These are phyloP conservation scores for Suhomyces prunicola DNA, from an alignment of 805 yeast genomes.

Conservation along the genomic window DNA sequence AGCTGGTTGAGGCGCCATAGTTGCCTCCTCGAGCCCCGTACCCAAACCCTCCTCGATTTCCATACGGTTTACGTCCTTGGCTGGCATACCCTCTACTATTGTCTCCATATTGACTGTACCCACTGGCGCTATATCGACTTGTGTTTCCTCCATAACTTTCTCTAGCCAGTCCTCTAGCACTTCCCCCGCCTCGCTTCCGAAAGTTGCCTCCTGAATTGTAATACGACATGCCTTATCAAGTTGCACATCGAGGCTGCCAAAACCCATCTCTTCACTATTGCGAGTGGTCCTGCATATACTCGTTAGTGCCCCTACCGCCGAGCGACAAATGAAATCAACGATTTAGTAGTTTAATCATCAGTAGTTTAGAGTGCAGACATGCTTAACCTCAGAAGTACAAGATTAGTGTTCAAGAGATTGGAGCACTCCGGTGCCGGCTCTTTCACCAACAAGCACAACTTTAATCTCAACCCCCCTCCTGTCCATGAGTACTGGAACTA, in stretches of 20 bases:
- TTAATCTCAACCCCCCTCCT: slow-evolving; percentile 43
- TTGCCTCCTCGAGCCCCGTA: background rate
- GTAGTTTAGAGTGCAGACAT: slow-evolving; percentile 12
- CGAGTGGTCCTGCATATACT: slow-evolving; percentile 27
- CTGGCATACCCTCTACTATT: background rate
- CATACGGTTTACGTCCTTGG: slow-evolving; percentile 1
- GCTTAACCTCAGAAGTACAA: slow-evolving; percentile 25
- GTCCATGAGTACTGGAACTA: slow-evolving; percentile 45
- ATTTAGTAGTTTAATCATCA: background rate
- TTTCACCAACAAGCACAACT: slow-evolving; percentile 42
- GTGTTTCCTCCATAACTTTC: background rate
- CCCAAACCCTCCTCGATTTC: background rate
- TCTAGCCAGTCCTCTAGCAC: background rate
- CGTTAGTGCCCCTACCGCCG: background rate
- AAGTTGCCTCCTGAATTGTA: slow-evolving; percentile 6
- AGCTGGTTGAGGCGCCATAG: background rate
- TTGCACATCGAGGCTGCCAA: background rate
- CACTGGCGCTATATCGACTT: background rate
- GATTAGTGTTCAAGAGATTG: slow-evolving; percentile 26
- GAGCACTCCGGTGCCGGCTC: slow-evolving; percentile 26
- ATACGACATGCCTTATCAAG: slow-evolving; percentile 1
- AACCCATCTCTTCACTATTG: background rate
- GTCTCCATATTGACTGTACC: background rate
- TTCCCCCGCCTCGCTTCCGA: slow-evolving; percentile 2
- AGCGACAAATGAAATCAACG: slow-evolving; percentile 7